These are phyloP conservation scores for Physcomitrellopsis africana DNA, from an alignment of 225 moss, liverwort and hornwort species.

Conservation along the genomic window DNA sequence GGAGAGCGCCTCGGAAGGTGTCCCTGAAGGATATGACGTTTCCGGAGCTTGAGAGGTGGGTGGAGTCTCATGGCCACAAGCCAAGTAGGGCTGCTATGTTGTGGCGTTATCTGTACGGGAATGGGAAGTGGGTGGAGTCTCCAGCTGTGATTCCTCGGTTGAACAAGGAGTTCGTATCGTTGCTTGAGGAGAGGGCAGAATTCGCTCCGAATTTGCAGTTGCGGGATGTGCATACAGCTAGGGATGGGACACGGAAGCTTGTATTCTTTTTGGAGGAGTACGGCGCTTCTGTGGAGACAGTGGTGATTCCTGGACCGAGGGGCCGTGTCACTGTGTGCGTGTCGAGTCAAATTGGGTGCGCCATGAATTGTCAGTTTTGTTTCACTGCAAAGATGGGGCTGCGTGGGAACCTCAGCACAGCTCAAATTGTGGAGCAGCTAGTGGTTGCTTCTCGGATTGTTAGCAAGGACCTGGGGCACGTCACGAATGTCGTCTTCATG, in stretches of 20 bases:
- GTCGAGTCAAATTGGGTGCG: slow-evolving; percentile 95
- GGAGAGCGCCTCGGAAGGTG: slow-evolving; percentile 20
- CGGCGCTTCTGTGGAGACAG: slow-evolving; percentile 71
- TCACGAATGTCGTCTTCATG: slow-evolving; percentile 96
- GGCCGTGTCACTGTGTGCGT: slow-evolving; percentile 87
- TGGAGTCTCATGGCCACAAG: slow-evolving; percentile 73
- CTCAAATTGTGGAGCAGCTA: slow-evolving; percentile 89
- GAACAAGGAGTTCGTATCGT: slow-evolving; percentile 50
- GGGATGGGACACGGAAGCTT: slow-evolving; percentile 82
- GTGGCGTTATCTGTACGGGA: slow-evolving; percentile 78
- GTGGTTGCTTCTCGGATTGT: slow-evolving; percentile 81
- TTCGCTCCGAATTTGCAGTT: slow-evolving; percentile 54
- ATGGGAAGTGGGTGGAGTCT: slow-evolving; percentile 69
- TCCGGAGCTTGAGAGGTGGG: slow-evolving; percentile 62
- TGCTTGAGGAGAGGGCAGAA: slow-evolving; percentile 57
- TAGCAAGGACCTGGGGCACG: slow-evolving; percentile 46
- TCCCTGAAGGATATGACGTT: slow-evolving; percentile 53
- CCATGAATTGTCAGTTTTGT: slow-evolving; percentile 97
- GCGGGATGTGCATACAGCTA: slow-evolving; percentile 56
- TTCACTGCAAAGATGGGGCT: slow-evolving; percentile 91
- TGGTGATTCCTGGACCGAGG: slow-evolving; percentile 72
- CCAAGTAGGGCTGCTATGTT: slow-evolving; percentile 62
- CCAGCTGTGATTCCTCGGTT: slow-evolving; percentile 58
- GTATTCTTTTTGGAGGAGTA: slow-evolving; percentile 68
- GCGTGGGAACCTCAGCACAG: slow-evolving; percentile 73